Percentiles rank a stretch among this genome's conserved stretches.
Conservation (phyloP, 441 rosid genomes). For the Melastoma candidum region DNA sequence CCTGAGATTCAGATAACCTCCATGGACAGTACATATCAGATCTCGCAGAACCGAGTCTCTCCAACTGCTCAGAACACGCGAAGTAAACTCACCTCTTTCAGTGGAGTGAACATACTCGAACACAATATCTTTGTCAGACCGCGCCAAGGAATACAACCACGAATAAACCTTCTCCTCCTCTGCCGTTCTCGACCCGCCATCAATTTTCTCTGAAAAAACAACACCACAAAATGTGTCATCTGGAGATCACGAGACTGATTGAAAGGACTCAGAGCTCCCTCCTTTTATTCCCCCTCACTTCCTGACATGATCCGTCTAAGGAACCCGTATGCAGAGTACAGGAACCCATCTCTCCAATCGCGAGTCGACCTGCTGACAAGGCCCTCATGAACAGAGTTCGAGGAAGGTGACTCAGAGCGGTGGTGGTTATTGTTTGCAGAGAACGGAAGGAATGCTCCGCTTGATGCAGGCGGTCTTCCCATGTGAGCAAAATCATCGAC, state of each 20-base stretch:
- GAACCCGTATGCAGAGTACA: slow-evolving; percentile 13
- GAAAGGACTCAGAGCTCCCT: neutral
- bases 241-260: slow-evolving; percentile 1
- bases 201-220: slow-evolving; percentile 29
- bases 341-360: slow-evolving; percentile 8
- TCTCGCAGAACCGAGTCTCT: too few species aligned
- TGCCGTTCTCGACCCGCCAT: slow-evolving; percentile 45
- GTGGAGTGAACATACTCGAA: slow-evolving; percentile 64
- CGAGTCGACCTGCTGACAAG: too few species aligned
- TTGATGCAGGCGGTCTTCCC: too few species aligned
- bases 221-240: slow-evolving; percentile 7
- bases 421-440: too few species aligned
- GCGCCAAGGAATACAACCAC: slow-evolving; percentile 52
- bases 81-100: slow-evolving; percentile 39
- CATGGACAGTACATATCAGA: too few species aligned
- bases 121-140: slow-evolving; percentile 39
- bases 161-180: slow-evolving; percentile 58
- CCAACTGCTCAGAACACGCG: too few species aligned
- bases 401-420: too few species aligned
- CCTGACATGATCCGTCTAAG: slow-evolving; percentile 25
- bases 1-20: too few species aligned
- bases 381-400: too few species aligned
- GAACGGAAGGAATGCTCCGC: too few species aligned
- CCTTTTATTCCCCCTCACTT: slow-evolving; percentile 18
- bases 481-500: too few species aligned